phyloP scores from a whole-genome alignment of 306 rosid genomes.

The Spatholobus suberectus region DNA sequence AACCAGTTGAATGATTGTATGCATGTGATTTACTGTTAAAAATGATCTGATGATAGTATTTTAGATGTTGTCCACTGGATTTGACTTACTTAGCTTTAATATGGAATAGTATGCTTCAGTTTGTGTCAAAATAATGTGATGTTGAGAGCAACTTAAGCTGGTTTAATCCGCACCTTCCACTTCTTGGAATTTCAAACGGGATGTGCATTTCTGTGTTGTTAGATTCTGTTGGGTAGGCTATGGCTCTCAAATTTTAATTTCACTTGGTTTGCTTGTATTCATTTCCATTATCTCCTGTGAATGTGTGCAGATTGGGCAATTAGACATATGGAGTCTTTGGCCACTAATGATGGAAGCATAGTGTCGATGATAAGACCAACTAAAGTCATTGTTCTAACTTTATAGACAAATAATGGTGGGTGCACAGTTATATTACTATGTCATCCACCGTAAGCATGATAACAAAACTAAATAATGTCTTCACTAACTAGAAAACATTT shows the following conservation, averaged over 20 bases:
- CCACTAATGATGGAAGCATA: slow-evolving; percentile 93
- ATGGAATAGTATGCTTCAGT: slow-evolving; percentile 25
- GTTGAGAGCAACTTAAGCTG: slow-evolving; percentile 4
- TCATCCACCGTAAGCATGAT: too few species aligned
- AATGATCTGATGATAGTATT: slow-evolving; percentile 13
- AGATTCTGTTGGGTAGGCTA: background rate
- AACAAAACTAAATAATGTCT: too few species aligned
- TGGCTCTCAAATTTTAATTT: slow-evolving; percentile 33
- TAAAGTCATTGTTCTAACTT: too few species aligned
- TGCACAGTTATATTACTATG: too few species aligned
- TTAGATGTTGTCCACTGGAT: slow-evolving; percentile 10
- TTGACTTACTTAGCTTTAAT: slow-evolving; percentile 21
- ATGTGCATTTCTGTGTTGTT: background rate
- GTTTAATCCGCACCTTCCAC: slow-evolving; percentile 5
- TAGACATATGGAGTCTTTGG: slow-evolving; percentile 99
- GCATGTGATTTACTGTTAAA: background rate
- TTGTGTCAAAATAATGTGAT: background rate
- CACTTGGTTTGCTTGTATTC: background rate
- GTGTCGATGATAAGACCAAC: too few species aligned
- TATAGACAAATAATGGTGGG: too few species aligned
- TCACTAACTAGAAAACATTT: too few species aligned
- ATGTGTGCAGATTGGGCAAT: slow-evolving; percentile 80
- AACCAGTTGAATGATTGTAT: background rate
- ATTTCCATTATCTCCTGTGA: slow-evolving; percentile 4
- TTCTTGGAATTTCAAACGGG: slow-evolving; percentile 4